Conservation (phyloP, 108 stramenopile species). For the Epithemia pelagica region DNA sequence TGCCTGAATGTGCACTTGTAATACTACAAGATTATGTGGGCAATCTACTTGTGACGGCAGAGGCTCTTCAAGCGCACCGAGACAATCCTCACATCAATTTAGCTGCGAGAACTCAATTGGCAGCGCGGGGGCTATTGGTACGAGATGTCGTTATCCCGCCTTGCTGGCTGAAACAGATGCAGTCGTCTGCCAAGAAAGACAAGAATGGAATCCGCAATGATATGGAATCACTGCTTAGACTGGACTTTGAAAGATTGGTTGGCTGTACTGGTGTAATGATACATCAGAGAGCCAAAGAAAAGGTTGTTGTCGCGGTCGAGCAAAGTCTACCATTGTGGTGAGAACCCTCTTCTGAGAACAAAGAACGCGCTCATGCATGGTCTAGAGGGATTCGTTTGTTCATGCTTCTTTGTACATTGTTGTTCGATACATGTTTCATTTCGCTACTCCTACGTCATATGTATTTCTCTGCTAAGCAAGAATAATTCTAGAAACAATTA, state of each 20-base stretch:
- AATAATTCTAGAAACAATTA: too few relatives aligned
- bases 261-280: constrained; percentile 2
- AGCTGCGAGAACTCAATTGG: neutral
- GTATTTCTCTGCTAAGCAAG: too few relatives aligned
- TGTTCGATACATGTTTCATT: too few relatives aligned
- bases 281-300: constrained; percentile 7
- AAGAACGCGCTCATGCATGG: too few relatives aligned
- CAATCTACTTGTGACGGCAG: constrained; percentile 3
- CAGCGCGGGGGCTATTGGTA: neutral
- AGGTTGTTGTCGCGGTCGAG: constrained; percentile 4
- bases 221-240: neutral
- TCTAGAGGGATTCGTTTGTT: too few relatives aligned
- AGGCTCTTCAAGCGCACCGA: neutral
- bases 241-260: constrained; percentile 7
- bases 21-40: constrained; percentile 1
- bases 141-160: neutral
- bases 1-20: constrained; percentile 4
- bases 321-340: constrained; percentile 34
- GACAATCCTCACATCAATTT: constrained; percentile 1
- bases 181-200: neutral
- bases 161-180: neutral
- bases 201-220: constrained; percentile 1
- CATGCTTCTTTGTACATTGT: too few relatives aligned
- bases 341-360: constrained; percentile 5
- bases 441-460: too few relatives aligned